phyloP scores from a whole-genome alignment of 108 stramenopile species.

The Phaeodactylum tricornutum region DNA sequence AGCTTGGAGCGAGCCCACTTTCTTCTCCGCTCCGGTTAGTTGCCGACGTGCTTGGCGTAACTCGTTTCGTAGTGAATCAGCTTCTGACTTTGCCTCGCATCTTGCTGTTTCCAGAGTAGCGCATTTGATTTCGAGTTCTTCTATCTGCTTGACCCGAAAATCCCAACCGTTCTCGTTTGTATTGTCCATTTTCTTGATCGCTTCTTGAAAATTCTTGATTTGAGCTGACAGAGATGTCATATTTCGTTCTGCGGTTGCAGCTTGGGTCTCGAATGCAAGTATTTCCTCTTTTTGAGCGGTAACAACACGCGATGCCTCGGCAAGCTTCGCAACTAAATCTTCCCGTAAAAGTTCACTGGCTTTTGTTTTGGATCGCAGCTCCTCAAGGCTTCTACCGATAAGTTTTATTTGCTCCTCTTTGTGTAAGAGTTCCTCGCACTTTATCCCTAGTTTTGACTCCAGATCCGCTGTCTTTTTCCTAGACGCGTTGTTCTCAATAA shows the following conservation, averaged over 20 bases:
- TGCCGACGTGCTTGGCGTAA: conserved; percentile 4
- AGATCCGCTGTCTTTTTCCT: too few relatives aligned
- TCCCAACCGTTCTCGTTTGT: background rate
- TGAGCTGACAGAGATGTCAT: background rate
- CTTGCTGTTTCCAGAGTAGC: background rate
- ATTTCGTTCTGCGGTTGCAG: conserved; percentile 1
- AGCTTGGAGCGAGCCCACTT: background rate
- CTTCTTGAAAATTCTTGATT: background rate
- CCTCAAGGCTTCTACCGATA: too few relatives aligned
- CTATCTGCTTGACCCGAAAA: background rate
- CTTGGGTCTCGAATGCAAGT: background rate
- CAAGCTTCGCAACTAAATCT: conserved; percentile 5
- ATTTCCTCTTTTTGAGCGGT: conserved; percentile 6
- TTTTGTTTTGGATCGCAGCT: too few relatives aligned
- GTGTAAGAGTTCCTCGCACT: too few relatives aligned
- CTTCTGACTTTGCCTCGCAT: background rate
- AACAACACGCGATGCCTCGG: conserved; percentile 6
- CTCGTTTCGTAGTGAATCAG: conserved; percentile 2
- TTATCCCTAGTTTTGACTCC: too few relatives aligned
- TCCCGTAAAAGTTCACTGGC: conserved; percentile 3
- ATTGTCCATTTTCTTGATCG: conserved; percentile 4
- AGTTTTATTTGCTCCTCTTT: too few relatives aligned
- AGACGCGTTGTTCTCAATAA: too few relatives aligned
- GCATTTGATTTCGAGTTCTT: conserved; percentile 1
- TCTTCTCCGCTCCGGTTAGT: too few relatives aligned